These are phyloP conservation scores for Monilinia polystroma DNA, from an alignment of 2,329 filamentous ascomycete species.

Conservation along the genomic window DNA sequence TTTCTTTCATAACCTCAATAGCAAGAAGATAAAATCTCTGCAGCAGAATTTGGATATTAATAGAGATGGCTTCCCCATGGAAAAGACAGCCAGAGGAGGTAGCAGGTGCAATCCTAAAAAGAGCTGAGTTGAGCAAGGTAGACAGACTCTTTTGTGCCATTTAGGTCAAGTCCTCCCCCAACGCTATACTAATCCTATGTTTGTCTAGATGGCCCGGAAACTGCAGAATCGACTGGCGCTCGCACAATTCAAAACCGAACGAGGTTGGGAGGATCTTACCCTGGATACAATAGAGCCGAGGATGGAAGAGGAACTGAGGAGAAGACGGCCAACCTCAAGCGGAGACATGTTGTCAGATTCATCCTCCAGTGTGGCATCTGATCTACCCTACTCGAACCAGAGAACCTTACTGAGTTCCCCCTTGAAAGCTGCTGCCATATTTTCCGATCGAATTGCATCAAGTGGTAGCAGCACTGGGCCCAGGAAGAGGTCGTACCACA, in stretches of 20 bases:
- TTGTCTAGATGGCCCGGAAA: conserved; percentile 80
- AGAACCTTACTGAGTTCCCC: conserved; percentile 72
- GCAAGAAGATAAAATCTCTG: not conserved
- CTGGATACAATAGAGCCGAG: conserved; percentile 83
- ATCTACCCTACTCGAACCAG: conserved; percentile 64
- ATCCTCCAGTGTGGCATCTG: conserved; percentile 74
- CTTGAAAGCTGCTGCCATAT: conserved; percentile 72
- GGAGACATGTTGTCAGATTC: conserved; percentile 82
- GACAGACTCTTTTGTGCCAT: conserved; percentile 41
- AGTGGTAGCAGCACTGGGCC: conserved; percentile 66
- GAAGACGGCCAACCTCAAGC: conserved; percentile 58
- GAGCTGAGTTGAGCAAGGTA: conserved; percentile 76
- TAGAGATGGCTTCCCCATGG: conserved; percentile 57
- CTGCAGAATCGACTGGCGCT: conserved; percentile 92
- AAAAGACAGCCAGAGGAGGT: conserved; percentile 64
- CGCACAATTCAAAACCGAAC: conserved; percentile 95
- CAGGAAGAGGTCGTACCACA: conserved; percentile 62
- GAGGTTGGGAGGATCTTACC: conserved; percentile 89
- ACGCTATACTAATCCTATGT: conserved; percentile 28
- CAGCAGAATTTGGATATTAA: conserved; percentile 1
- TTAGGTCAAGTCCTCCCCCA: not conserved
- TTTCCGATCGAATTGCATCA: conserved; percentile 77
- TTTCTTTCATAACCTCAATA: not conserved
- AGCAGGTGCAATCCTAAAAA: conserved; percentile 67
- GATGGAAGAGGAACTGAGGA: conserved; percentile 73